Evolutionary conservation across 2,329 filamentous ascomycete genomes (phyloP).

Genomic region (Lecanicillium sp.): DNA sequence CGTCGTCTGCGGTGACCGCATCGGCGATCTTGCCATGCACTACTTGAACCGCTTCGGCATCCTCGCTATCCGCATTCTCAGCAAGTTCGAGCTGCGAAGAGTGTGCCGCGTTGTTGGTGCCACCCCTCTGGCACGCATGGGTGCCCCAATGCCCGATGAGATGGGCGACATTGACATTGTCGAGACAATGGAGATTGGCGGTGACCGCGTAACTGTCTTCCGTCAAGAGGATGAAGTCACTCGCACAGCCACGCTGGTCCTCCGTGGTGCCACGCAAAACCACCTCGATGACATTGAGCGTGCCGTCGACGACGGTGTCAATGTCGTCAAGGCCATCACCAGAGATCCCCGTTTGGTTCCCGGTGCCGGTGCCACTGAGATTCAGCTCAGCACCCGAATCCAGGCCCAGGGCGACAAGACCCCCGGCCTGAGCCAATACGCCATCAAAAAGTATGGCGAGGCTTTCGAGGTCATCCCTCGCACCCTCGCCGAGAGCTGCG

Average conservation of each 20-base stretch:
- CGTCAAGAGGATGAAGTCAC: slow-evolving; percentile 90
- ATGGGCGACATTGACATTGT: slow-evolving; percentile 94
- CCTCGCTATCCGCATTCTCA: slow-evolving; percentile 90
- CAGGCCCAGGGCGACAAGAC: slow-evolving; percentile 87
- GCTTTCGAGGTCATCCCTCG: slow-evolving; percentile 96
- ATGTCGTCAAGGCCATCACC: slow-evolving; percentile 97
- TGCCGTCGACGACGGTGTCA: slow-evolving; percentile 95
- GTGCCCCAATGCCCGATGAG: slow-evolving; percentile 99
- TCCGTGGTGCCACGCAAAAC: slow-evolving; percentile 94
- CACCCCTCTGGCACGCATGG: slow-evolving; percentile 88
- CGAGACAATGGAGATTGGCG: slow-evolving; percentile 94
- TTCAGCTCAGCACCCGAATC: slow-evolving; percentile 88
- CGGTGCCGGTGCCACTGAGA: slow-evolving; percentile 88
- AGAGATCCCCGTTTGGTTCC: slow-evolving; percentile 86
- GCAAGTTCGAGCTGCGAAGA: slow-evolving; percentile 93
- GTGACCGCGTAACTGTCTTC: slow-evolving; percentile 97
- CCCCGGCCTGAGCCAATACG: slow-evolving; percentile 85
- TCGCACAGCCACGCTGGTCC: slow-evolving; percentile 85
- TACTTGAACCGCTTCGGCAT: slow-evolving; percentile 98
- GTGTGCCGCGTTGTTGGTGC: slow-evolving; percentile 94
- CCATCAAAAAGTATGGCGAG: slow-evolving; percentile 95
- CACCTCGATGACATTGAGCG: slow-evolving; percentile 95
- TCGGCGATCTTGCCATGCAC: slow-evolving; percentile 92
- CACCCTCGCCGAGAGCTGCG: slow-evolving; percentile 88
- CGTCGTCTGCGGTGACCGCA: slow-evolving; percentile 82